phyloP scores from a whole-genome alignment of 768 basidiomycete species.

The Amanita molliuscula region DNA sequence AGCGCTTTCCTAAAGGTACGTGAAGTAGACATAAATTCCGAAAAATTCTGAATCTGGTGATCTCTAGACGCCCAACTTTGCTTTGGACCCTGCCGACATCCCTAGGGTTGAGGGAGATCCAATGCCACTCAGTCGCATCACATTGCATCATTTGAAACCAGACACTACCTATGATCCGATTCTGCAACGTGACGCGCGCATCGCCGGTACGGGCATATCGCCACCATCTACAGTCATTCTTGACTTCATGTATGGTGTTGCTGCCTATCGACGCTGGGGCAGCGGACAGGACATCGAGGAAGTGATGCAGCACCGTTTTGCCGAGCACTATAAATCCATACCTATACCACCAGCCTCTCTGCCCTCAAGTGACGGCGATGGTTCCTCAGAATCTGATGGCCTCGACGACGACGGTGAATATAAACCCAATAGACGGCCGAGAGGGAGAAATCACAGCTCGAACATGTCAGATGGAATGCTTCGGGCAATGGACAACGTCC shows the following conservation, averaged over 20 bases:
- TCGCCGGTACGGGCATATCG: neutral
- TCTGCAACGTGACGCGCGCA: neutral
- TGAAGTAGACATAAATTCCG: no score
- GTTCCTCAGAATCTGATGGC: neutral
- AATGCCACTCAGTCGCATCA: no score
- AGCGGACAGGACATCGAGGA: slow-evolving; percentile 7
- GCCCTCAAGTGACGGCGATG: neutral
- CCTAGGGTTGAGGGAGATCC: no score
- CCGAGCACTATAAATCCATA: neutral
- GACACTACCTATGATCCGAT: neutral
- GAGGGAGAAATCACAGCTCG: neutral
- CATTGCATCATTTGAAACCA: no score
- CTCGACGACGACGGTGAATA: neutral
- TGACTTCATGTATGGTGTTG: slow-evolving; percentile 10
- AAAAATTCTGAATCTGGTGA: no score
- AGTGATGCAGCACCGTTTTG: slow-evolving; percentile 5
- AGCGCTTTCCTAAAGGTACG: no score
- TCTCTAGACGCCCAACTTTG: no score
- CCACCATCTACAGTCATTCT: neutral
- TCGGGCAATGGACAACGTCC: neutral
- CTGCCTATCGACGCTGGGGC: slow-evolving; percentile 10
- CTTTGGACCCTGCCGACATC: no score
- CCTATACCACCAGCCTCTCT: neutral
- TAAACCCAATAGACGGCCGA: neutral
- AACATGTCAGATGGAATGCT: neutral